These are phyloP conservation scores for Tolypocladium endophyticum DNA, from an alignment of 2,329 filamentous ascomycete species.

Conservation along the genomic window DNA sequence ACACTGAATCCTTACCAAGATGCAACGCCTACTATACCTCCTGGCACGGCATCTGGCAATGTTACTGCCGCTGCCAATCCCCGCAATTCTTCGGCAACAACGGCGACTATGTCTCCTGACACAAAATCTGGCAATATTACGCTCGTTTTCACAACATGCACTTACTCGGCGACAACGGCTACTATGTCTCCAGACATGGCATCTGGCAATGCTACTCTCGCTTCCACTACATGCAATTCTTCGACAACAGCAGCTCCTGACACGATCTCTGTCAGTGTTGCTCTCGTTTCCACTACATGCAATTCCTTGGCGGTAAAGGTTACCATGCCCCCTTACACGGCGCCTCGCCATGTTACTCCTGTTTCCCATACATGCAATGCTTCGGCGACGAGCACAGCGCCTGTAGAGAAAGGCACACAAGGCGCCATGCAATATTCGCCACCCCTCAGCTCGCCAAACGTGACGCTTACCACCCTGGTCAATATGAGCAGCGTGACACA, in stretches of 20 bases:
- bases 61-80: not conserved
- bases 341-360: slow-evolving; percentile 1
- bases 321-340: not conserved
- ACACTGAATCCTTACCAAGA: not conserved
- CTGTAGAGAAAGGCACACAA: not conserved
- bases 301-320: not conserved
- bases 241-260: not conserved
- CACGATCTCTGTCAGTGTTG: not conserved
- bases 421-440: too few species aligned
- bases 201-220: not conserved
- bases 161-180: not conserved
- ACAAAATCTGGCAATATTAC: slow-evolving; percentile 1
- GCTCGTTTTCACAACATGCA: not conserved
- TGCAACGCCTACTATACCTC: not conserved
- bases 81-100: not conserved
- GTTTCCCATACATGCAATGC: not conserved
- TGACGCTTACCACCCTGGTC: too few species aligned
- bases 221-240: not conserved
- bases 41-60: not conserved
- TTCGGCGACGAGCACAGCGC: not conserved
- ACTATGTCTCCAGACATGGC: not conserved
- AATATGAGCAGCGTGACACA: not conserved
- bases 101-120: not conserved
- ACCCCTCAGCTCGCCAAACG: not conserved
- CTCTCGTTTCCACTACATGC: not conserved